These are phyloP conservation scores for Penicillium thymicola DNA, from an alignment of 2,329 filamentous ascomycete genomes.

Conservation along the genomic window DNA sequence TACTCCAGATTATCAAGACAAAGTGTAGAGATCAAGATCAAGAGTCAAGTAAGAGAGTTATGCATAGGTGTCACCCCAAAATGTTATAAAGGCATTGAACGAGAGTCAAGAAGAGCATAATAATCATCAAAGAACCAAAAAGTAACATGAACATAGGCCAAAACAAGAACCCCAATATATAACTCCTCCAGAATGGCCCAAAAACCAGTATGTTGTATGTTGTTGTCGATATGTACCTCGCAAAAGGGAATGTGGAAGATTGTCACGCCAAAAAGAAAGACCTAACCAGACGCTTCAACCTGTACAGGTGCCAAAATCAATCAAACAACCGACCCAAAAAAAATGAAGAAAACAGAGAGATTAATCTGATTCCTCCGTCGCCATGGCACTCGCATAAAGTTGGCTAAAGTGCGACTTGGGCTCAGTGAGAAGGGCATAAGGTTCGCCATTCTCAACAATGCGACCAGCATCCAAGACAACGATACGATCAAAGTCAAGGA, in stretches of 20 bases:
- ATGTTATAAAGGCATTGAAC: neutral
- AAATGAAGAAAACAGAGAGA: neutral
- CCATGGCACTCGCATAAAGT: constrained; percentile 30
- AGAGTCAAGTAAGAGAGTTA: neutral
- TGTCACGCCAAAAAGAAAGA: constrained; percentile 8
- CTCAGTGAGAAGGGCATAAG: constrained; percentile 35
- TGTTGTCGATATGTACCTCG: constrained; percentile 22
- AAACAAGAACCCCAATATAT: neutral
- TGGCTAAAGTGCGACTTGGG: constrained; percentile 37
- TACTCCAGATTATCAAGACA: neutral
- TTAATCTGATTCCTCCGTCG: constrained; percentile 22
- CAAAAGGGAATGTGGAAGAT: constrained; percentile 7
- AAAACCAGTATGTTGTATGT: constrained; percentile 17
- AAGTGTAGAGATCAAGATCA: no score
- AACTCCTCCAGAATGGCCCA: constrained; percentile 10
- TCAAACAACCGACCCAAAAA: neutral
- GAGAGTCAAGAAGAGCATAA: constrained; percentile 17
- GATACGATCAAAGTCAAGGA: constrained; percentile 41
- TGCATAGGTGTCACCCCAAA: neutral
- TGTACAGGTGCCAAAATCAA: constrained; percentile 15
- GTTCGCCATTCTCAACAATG: constrained; percentile 37
- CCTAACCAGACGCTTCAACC: constrained; percentile 10
- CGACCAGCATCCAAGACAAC: constrained; percentile 37
- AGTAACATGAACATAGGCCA: neutral
- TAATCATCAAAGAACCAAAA: constrained; percentile 4